Evolutionary conservation across 441 rosid species (phyloP), one percentile per base, ranked within the genome.

Genomic region (Geranium incanum): DNA sequence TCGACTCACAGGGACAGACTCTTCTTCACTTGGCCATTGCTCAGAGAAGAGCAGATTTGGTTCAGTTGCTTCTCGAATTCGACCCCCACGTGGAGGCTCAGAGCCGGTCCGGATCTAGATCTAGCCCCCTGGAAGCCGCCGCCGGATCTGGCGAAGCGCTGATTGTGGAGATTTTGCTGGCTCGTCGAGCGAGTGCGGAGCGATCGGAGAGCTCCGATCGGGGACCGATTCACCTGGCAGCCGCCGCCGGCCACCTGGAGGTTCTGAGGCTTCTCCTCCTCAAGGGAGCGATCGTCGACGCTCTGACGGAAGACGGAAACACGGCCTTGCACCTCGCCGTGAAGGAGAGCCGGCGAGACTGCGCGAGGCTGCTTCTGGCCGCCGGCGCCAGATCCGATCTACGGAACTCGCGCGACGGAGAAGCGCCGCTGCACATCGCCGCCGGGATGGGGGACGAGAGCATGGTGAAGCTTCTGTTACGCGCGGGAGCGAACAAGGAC

Each of bases 171-270:
- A 84, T 88, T 64, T 43, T 88, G 7, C 21, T 86, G 66, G 89
- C 89, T 1, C 83, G 74, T 13, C 72, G 78, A 48, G 88, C 85
- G 13, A 75, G 73, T 70, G 70, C 84, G 0, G 88, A 88, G 69
- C 70, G 83, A 38, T 77, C 90, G 1, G 81, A 82, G 57, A 36
- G 75, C 0, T 85, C 91, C 1, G 68, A 73, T 52, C 55, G 71
- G 78, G 89, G 90, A 4, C 86, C 93, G 0, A 77, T 84, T 68
- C 93, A 88, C 65, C 76, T 80, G 5, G 91, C 93, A 7, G 75
- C 78, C 0, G 70, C 70, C 4, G 76, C 71, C 0, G 86, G 89
- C 4, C 84, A 86, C 77, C 21, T 77, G 1, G 91, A 88, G 48
- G 85, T 83, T 0, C 28, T 85, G 23, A 83, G 82, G 78, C 88